These are phyloP conservation scores for Cercospora berteroae DNA, from an alignment of 2,329 filamentous ascomycete genomes.

Conservation along the genomic window DNA sequence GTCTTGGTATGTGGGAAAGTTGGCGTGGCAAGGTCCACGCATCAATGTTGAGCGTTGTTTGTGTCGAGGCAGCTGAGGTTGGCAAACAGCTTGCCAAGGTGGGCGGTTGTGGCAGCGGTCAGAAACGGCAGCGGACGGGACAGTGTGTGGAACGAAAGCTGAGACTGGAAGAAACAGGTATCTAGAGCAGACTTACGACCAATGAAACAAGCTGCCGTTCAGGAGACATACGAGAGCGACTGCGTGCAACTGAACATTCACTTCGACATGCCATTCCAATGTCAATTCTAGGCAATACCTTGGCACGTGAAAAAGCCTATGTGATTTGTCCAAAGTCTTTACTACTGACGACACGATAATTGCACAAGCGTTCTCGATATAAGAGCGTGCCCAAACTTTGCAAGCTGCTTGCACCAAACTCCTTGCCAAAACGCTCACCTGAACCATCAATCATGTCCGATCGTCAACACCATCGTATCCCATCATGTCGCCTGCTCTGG, in stretches of 20 bases:
- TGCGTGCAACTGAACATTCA: neutral
- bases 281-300: neutral
- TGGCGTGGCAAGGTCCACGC: neutral
- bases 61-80: neutral
- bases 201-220: neutral
- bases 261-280: neutral
- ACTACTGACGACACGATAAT: neutral
- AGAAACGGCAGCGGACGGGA: neutral
- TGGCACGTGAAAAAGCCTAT: neutral
- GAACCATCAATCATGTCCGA: conserved; percentile 1
- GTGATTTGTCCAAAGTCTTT: neutral
- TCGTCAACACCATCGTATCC: neutral
- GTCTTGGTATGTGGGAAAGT: neutral
- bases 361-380: neutral
- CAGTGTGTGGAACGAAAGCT: neutral
- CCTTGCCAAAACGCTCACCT: conserved; percentile 12
- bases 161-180: neutral
- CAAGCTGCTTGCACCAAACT: neutral
- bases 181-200: neutral
- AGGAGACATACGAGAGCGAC: neutral
- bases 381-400: neutral
- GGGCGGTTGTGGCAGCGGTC: neutral
- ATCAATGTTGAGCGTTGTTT: neutral
- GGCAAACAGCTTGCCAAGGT: conserved; percentile 1
- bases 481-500: neutral